Conservation (phyloP, 768 basidiomycete species). For the Suillus clintonianus region DNA sequence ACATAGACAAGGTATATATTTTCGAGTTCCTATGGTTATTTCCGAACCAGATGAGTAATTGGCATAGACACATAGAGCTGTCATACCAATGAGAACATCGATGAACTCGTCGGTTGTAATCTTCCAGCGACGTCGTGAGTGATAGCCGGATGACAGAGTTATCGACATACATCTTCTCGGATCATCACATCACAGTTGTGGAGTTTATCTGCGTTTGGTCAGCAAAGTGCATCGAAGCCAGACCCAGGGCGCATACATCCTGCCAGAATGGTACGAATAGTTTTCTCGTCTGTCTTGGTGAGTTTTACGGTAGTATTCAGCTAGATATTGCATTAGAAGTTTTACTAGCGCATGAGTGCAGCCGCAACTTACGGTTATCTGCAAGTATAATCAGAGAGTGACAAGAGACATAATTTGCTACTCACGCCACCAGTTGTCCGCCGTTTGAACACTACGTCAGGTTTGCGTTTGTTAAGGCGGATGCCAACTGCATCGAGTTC, state of each 20-base stretch:
- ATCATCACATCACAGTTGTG: constrained; percentile 99
- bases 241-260: constrained; percentile 56
- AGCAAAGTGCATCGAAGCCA: constrained; percentile 4
- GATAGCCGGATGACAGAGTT: constrained; percentile 4
- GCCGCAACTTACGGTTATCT: constrained; percentile 66
- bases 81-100: constrained; percentile 89
- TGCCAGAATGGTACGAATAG: constrained; percentile 89
- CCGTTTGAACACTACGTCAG: constrained; percentile 94
- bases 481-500: constrained; percentile 98
- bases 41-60: neutral
- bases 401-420: constrained; percentile 12
- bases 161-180: constrained; percentile 80
- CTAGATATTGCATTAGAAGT: constrained; percentile 27
- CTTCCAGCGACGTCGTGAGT: constrained; percentile 39
- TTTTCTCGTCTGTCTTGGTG: constrained; percentile 93
- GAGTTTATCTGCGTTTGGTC: constrained; percentile 62
- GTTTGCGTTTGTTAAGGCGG: constrained; percentile 84
- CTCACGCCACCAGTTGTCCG: constrained; percentile 90
- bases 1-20: constrained; percentile 95
- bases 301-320: constrained; percentile 92
- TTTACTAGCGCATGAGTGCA: constrained; percentile 14
- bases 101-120: constrained; percentile 97
- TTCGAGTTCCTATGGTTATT: constrained; percentile 68
- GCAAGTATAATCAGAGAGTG: constrained; percentile 9
- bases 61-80: neutral